These are phyloP conservation scores for Lactarius quietus DNA, from an alignment of 768 basidiomycete genomes.

Conservation along the genomic window DNA sequence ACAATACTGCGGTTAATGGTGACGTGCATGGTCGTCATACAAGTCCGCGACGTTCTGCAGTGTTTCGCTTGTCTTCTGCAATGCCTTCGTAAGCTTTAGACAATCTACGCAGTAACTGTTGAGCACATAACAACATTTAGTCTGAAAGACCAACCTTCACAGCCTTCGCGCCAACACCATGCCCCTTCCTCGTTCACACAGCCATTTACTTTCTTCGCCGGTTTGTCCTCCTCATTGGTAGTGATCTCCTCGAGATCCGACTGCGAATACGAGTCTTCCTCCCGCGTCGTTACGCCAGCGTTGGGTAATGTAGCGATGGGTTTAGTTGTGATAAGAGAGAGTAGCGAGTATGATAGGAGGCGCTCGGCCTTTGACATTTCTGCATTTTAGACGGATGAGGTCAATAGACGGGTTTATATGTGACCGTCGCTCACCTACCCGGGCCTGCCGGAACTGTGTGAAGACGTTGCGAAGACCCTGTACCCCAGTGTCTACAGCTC, in stretches of 20 bases:
- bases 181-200: constrained; percentile 68
- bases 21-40: constrained; percentile 71
- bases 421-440: constrained; percentile 49
- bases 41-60: constrained; percentile 72
- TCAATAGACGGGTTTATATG: not conserved
- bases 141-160: constrained; percentile 47
- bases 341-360: constrained; percentile 64
- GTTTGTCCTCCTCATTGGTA: constrained; percentile 24
- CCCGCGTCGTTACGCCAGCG: constrained; percentile 32
- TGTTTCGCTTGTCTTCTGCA: constrained; percentile 72
- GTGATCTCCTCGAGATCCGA: constrained; percentile 44
- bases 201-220: constrained; percentile 44
- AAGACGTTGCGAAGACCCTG: constrained; percentile 64
- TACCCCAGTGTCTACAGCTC: constrained; percentile 64
- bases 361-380: constrained; percentile 80
- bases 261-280: constrained; percentile 36
- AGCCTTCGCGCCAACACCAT: constrained; percentile 85
- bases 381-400: constrained; percentile 30
- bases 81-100: constrained; percentile 69
- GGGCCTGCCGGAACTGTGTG: constrained; percentile 56
- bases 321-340: constrained; percentile 72
- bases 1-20: not conserved
- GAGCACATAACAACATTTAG: not conserved
- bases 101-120: constrained; percentile 47
- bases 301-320: constrained; percentile 49